Evolutionary conservation across 495 filamentous ascomycete genomes (phyloP).

Genomic region (Aspergillus taichungensis): DNA sequence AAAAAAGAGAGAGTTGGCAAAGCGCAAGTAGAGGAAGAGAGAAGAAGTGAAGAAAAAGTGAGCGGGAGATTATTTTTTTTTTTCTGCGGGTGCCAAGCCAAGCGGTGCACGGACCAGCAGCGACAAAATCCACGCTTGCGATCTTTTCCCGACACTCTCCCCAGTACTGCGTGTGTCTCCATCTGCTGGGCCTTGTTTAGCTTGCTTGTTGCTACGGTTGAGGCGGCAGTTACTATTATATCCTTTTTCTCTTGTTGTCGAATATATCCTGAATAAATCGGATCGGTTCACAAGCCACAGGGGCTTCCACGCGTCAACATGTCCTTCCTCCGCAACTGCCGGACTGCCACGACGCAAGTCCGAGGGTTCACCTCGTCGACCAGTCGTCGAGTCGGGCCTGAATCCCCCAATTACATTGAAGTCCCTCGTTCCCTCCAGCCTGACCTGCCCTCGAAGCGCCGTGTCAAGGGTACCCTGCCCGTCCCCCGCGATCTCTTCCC

Average conservation of each 20-base stretch:
- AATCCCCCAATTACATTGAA: constrained; percentile 67
- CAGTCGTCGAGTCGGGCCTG: constrained; percentile 43
- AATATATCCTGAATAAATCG: no score
- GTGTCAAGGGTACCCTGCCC: constrained; percentile 64
- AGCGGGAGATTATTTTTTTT: constrained; percentile 27
- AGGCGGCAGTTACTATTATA: constrained; percentile 1
- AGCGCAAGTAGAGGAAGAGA: constrained; percentile 30
- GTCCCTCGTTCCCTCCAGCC: constrained; percentile 49
- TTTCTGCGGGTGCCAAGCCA: constrained; percentile 26
- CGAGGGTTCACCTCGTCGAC: constrained; percentile 35
- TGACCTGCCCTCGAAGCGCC: constrained; percentile 29
- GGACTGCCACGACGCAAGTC: constrained; percentile 37
- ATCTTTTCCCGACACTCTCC: constrained; percentile 22
- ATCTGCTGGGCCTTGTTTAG: constrained; percentile 1
- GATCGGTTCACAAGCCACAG: no score
- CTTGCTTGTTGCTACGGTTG: constrained; percentile 3
- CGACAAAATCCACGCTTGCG: constrained; percentile 35
- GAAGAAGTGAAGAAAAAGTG: constrained; percentile 24
- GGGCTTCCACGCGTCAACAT: constrained; percentile 15
- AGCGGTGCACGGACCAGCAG: constrained; percentile 32
- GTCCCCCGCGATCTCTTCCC: constrained; percentile 60
- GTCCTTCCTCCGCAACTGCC: constrained; percentile 32
- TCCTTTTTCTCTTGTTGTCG: background rate
- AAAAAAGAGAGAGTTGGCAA: constrained; percentile 23
- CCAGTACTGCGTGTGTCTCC: constrained; percentile 10